Base-by-base conservation (phyloP, 441 rosid genomes). In the Flueggea neowawraea region DNA sequence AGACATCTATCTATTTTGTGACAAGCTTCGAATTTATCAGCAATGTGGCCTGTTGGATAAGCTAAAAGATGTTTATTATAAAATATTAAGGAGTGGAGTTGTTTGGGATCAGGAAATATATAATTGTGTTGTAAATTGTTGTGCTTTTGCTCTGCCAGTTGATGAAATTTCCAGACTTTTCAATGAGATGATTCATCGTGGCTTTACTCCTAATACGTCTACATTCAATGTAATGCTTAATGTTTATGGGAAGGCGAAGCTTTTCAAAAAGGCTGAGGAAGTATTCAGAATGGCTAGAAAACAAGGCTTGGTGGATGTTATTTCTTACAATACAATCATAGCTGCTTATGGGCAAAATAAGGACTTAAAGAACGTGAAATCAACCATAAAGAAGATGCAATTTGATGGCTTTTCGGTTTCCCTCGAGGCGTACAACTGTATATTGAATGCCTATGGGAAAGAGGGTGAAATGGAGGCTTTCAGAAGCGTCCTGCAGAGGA, bases 101-200 rank as follows among this genome's bases (percentile, higher is more conserved):
- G 73, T 73, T 62, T 88, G 98, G 98, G 92, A 90, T 79, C 94
- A 86, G 76, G 96, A 92, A 73, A 66, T 83, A 80, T 92, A 89
- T 52, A 85, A 83, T 64, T 92, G 96, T 68, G 78, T 90, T 64
- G 80, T 90, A 73, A 92, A 92, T 76, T 89, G 96, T 61, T 88
- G 98, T 66, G 83, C 94, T 57, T 82, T 80, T 73, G 96, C 96
- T 44, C 81, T 92, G 58, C 84, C 94, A 1, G 75, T 81, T 41
- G 83, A 84, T 76, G 96, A 92, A 76, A 90, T 90, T 63, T 82
- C 96, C 44, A 76, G 79, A 71, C 77, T 86, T 70, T 88, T 89
- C 62, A 79, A 76, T 54, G 89, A 82, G 70, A 92, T 92, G 97
- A 76, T 84, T 71, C 78, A 74, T 16, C 32, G 16, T 32, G 90